phyloP scores from a whole-genome alignment of 306 rosid genomes.

The Begonia loranthoides region DNA sequence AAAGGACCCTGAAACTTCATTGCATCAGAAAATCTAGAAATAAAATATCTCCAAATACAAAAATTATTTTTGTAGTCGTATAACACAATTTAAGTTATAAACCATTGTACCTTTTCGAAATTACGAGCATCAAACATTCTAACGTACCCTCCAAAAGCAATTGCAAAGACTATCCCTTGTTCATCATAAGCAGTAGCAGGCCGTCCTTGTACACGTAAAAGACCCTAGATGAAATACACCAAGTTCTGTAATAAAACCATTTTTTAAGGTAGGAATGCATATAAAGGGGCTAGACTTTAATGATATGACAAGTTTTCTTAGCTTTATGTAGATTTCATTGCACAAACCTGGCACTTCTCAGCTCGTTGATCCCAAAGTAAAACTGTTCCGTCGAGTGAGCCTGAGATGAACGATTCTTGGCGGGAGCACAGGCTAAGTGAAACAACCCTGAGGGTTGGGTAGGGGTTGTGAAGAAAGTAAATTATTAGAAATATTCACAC shows the following conservation, averaged over 20 bases:
- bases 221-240: slow-evolving; percentile 38
- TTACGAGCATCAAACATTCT: slow-evolving; percentile 89
- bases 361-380: slow-evolving; percentile 94
- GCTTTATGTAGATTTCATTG: slow-evolving; percentile 4
- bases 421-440: slow-evolving; percentile 85
- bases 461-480: neutral
- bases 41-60: neutral
- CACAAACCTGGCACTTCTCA: slow-evolving; percentile 79
- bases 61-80: no score
- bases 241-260: no score
- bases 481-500: neutral
- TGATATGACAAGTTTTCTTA: neutral
- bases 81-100: slow-evolving; percentile 5
- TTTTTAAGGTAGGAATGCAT: neutral
- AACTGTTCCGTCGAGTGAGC: slow-evolving; percentile 87
- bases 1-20: slow-evolving; percentile 68
- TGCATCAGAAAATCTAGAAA: slow-evolving; percentile 10
- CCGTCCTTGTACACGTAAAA: slow-evolving; percentile 84
- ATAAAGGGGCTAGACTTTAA: no score
- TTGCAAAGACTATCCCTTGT: slow-evolving; percentile 80
- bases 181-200: slow-evolving; percentile 90
- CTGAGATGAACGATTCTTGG: slow-evolving; percentile 82
- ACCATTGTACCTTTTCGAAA: slow-evolving; percentile 63
- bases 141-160: slow-evolving; percentile 83
- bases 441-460: slow-evolving; percentile 46